A percentile compares a stretch with the other conserved stretches of the same genome.
Evolutionary conservation across 2,329 filamentous ascomycete genomes (phyloP).

Genomic region (Exophiala mesophila): DNA sequence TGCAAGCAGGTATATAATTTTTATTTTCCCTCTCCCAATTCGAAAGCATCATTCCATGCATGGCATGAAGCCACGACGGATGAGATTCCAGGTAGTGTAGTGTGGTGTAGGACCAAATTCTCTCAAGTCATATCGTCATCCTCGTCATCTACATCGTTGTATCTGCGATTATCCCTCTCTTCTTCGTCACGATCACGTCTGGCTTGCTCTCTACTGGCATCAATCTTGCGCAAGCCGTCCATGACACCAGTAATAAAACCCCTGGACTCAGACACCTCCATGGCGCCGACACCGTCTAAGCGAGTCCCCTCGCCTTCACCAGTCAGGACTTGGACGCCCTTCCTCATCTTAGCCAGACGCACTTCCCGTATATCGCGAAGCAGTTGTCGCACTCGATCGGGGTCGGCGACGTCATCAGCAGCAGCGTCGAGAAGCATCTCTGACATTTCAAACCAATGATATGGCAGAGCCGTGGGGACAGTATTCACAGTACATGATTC

Average conservation of each 20-base stretch:
- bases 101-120: no score
- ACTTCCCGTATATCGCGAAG: slow-evolving; percentile 81
- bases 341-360: slow-evolving; percentile 80
- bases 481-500: slow-evolving; percentile 67
- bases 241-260: slow-evolving; percentile 81
- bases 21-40: no score
- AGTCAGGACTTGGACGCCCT: slow-evolving; percentile 66
- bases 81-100: no score
- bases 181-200: slow-evolving; percentile 73
- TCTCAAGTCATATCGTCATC: slow-evolving; percentile 46
- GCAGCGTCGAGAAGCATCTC: slow-evolving; percentile 83
- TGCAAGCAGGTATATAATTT: not conserved
- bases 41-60: no score
- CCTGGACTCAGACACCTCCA: slow-evolving; percentile 86
- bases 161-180: slow-evolving; percentile 50
- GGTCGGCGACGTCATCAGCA: slow-evolving; percentile 70
- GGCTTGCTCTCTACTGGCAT: slow-evolving; percentile 71
- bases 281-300: slow-evolving; percentile 76
- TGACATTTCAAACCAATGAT: slow-evolving; percentile 90
- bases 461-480: slow-evolving; percentile 69
- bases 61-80: no score
- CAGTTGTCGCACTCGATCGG: slow-evolving; percentile 68
- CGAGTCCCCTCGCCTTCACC: slow-evolving; percentile 67
- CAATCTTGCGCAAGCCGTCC: slow-evolving; percentile 77
- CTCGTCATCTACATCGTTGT: slow-evolving; percentile 56